phyloP scores from a whole-genome alignment of 148 eudicot species.

The Polygonum aviculare region DNA sequence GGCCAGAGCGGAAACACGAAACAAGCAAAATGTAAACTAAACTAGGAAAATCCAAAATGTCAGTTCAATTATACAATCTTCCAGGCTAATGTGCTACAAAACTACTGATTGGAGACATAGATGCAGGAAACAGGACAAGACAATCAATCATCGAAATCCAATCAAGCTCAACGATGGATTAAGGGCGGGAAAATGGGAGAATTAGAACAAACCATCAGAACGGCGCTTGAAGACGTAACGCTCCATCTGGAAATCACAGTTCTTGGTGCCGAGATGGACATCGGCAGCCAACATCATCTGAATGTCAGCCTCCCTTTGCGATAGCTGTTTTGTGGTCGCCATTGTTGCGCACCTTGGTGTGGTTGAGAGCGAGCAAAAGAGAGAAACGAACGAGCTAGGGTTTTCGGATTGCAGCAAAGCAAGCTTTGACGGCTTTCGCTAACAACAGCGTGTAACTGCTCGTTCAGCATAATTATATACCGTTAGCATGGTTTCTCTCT shows the following conservation, averaged over 20 bases:
- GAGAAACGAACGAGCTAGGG: neutral
- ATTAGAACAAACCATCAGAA: constrained; percentile 27
- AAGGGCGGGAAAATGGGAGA: constrained; percentile 6
- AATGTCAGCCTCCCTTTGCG: constrained; percentile 38
- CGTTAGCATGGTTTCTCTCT: neutral
- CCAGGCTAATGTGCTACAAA: neutral
- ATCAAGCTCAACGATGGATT: neutral
- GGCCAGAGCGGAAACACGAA: too few species aligned
- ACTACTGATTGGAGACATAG: neutral
- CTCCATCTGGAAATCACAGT: constrained; percentile 52
- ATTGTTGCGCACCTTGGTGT: constrained; percentile 6
- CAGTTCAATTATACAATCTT: neutral
- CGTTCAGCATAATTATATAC: neutral
- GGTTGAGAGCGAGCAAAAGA: neutral
- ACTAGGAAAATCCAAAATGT: neutral
- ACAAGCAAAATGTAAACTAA: neutral
- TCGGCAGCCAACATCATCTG: constrained; percentile 41
- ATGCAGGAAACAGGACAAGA: neutral
- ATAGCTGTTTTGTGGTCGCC: constrained; percentile 11
- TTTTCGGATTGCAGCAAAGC: neutral
- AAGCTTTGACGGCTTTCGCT: neutral
- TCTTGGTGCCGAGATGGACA: constrained; percentile 47
- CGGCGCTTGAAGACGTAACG: constrained; percentile 51
- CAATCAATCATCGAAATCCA: neutral
- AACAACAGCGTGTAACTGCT: neutral